Evolutionary conservation across 306 rosid species (phyloP).

Genomic region (Acacia confusa): DNA sequence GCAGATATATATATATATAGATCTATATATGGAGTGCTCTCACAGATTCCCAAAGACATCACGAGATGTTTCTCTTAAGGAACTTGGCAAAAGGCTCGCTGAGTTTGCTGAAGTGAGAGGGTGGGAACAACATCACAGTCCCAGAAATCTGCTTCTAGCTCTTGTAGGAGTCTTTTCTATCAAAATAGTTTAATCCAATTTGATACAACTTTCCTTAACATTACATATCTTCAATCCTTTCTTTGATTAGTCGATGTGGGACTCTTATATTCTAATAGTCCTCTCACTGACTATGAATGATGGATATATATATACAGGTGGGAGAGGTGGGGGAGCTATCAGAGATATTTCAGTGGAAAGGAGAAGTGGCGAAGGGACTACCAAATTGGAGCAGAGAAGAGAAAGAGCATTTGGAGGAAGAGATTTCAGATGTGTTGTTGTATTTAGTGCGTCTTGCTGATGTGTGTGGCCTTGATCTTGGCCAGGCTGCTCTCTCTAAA

Average conservation of each 20-base stretch:
- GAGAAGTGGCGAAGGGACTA: slow-evolving; percentile 77
- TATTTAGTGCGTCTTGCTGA: slow-evolving; percentile 72
- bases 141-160: slow-evolving; percentile 82
- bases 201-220: too few species aligned
- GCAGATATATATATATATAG: not conserved
- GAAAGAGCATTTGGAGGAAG: slow-evolving; percentile 75
- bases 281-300: too few species aligned
- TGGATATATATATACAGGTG: slow-evolving; percentile 40
- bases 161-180: slow-evolving; percentile 41
- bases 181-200: too few species aligned
- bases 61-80: slow-evolving; percentile 67
- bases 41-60: slow-evolving; percentile 27
- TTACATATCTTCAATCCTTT: too few species aligned
- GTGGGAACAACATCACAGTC: slow-evolving; percentile 82
- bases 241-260: too few species aligned
- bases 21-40: slow-evolving; percentile 67
- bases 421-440: slow-evolving; percentile 75
- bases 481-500: slow-evolving; percentile 73
- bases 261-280: too few species aligned
- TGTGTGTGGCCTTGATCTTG: slow-evolving; percentile 77
- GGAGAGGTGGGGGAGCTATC: slow-evolving; percentile 85
- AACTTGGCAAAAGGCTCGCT: slow-evolving; percentile 63
- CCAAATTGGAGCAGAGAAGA: slow-evolving; percentile 76
- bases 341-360: slow-evolving; percentile 85
- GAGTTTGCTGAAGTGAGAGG: slow-evolving; percentile 78